phyloP scores from a whole-genome alignment of 495 filamentous ascomycete genomes.

The Cairneyella variabilis region DNA sequence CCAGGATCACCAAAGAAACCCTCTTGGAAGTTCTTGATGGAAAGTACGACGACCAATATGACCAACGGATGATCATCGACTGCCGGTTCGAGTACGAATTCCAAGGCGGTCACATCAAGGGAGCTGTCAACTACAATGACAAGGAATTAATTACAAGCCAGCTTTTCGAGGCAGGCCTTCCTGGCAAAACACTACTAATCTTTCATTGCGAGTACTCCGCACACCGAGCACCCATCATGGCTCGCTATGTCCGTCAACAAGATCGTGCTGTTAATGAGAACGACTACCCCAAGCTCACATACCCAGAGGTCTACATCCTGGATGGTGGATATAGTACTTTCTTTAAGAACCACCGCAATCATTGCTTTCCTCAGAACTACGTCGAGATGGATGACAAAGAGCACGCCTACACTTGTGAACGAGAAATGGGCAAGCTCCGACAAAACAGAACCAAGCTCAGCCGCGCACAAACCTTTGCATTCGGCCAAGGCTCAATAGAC shows the following conservation, averaged over 20 bases:
- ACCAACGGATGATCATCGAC: slow-evolving; percentile 81
- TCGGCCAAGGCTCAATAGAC: slow-evolving; percentile 66
- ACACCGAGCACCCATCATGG: slow-evolving; percentile 96
- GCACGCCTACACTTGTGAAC: slow-evolving; percentile 87
- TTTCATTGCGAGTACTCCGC: slow-evolving; percentile 99
- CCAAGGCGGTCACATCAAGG: slow-evolving; percentile 90
- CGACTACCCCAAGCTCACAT: slow-evolving; percentile 80
- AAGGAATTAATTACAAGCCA: slow-evolving; percentile 78
- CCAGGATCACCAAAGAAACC: slow-evolving; percentile 77
- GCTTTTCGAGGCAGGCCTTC: slow-evolving; percentile 59
- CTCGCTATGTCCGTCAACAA: slow-evolving; percentile 77
- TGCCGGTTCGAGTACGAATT: slow-evolving; percentile 99
- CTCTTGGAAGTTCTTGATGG: slow-evolving; percentile 84
- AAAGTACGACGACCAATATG: slow-evolving; percentile 68
- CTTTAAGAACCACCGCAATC: slow-evolving; percentile 67
- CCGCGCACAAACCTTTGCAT: slow-evolving; percentile 91
- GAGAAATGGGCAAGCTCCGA: slow-evolving; percentile 83
- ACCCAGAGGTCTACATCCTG: slow-evolving; percentile 94
- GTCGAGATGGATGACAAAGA: slow-evolving; percentile 91
- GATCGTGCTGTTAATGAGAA: slow-evolving; percentile 82
- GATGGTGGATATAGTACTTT: slow-evolving; percentile 96
- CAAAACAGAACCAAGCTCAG: slow-evolving; percentile 74
- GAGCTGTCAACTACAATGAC: slow-evolving; percentile 92
- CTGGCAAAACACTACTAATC: slow-evolving; percentile 72
- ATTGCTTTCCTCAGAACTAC: slow-evolving; percentile 92